Base-by-base conservation (phyloP, 2,329 filamentous ascomycete species). In the Calonectria montana region DNA sequence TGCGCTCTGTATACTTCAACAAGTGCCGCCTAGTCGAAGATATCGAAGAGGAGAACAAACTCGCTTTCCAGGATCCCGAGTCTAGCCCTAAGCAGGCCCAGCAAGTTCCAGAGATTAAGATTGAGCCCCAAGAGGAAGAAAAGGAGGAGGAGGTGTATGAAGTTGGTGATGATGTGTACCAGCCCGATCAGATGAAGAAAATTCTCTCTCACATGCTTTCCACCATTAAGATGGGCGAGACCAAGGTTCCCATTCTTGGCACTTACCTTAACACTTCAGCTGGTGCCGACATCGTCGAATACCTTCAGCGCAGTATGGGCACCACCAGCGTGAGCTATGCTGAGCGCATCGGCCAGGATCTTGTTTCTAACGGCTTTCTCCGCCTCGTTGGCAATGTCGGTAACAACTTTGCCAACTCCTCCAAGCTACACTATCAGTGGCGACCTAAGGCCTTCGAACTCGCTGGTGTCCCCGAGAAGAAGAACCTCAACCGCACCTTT, bases 361-460 rank as follows among this genome's bases (percentile, higher is more conserved):
- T 99, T 76, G 92, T 98, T 65, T 87, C 91, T 31, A 91, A 94
- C 81, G 96, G 97, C 43, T 96, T 98, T 81, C 87, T 99, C 80
- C 92, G 97, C 64, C 88, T 99, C 65, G 91, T 99, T 73, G 97
- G 97, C 75, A 98, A 97, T 79, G 96, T 99, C 66, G 97, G 97
- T 72, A 98, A 91, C 84, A 94, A 93, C 1, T 99, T 99, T 82
- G 96, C 96, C 78, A 99, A 99, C 85, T 98, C 96, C 87, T 98
- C 96, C 75, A 95, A 94, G 84, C 94, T 98, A 91, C 96, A 94
- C 82, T 99, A 99, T 83, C 97, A 99, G 83, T 99, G 97, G 97
- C 93, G 95, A 67, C 91, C 96, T 9, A 97, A 95, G 85, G 93
- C 94, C 6, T 99, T 98, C 86, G 92, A 97, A 81, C 83, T 97